These are phyloP conservation scores for Phialophora verrucosa DNA, from an alignment of 2,329 filamentous ascomycete genomes.

Conservation along the genomic window DNA sequence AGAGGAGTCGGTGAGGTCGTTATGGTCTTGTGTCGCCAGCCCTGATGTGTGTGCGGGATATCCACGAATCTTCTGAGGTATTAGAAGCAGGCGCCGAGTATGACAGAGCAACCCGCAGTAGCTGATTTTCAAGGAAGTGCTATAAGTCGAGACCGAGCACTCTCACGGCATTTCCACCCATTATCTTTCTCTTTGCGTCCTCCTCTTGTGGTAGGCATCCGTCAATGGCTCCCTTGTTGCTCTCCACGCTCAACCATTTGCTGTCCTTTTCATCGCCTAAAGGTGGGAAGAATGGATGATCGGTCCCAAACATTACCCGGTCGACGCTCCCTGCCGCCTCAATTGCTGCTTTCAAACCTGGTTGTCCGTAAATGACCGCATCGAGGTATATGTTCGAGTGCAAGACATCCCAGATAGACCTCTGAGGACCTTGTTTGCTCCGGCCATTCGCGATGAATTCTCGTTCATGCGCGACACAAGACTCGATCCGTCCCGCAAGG, in stretches of 20 bases:
- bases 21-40: neutral
- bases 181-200: slow-evolving; percentile 44
- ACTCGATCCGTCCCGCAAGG: slow-evolving; percentile 84
- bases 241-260: slow-evolving; percentile 55
- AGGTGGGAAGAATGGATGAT: slow-evolving; percentile 55
- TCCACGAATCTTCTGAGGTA: neutral
- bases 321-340: slow-evolving; percentile 63
- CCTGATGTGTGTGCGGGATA: neutral
- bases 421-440: slow-evolving; percentile 64
- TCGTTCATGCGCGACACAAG: slow-evolving; percentile 81
- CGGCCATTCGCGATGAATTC: slow-evolving; percentile 70
- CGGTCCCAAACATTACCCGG: slow-evolving; percentile 52
- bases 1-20: neutral
- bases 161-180: slow-evolving; percentile 54
- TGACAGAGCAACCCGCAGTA: neutral
- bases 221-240: slow-evolving; percentile 54
- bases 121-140: neutral
- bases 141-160: slow-evolving; percentile 47
- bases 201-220: slow-evolving; percentile 45
- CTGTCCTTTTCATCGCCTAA: slow-evolving; percentile 42
- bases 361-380: slow-evolving; percentile 63
- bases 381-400: slow-evolving; percentile 84
- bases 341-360: slow-evolving; percentile 73
- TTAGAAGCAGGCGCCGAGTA: neutral
- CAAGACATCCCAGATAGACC: slow-evolving; percentile 67